These are phyloP conservation scores for Debaryomycetaceae sp. DNA, from an alignment of 1,139 yeast genomes.

Conservation along the genomic window DNA sequence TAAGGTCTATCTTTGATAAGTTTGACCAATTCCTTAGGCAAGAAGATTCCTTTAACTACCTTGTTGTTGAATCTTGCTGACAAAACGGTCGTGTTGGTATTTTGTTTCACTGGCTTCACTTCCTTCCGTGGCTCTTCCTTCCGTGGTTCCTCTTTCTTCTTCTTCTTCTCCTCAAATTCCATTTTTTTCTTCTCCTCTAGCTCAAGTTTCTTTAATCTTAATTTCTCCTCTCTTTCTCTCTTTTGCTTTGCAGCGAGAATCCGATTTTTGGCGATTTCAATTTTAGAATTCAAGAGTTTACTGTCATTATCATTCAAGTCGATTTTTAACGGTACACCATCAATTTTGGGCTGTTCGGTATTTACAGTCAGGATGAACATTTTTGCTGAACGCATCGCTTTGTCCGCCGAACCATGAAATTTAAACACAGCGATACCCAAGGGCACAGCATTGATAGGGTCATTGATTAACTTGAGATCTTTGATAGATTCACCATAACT, in stretches of 20 bases:
- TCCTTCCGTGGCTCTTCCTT: constrained; percentile 4
- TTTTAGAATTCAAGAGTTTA: constrained; percentile 27
- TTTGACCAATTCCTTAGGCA: constrained; percentile 46
- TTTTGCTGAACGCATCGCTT: constrained; percentile 47
- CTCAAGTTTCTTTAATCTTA: constrained; percentile 15
- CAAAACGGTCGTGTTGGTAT: constrained; percentile 29
- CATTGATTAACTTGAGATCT: constrained; percentile 59
- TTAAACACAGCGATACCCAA: constrained; percentile 68
- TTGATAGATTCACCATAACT: constrained; percentile 56
- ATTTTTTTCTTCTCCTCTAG: constrained; percentile 22
- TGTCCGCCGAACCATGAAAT: constrained; percentile 57
- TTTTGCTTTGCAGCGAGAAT: constrained; percentile 21
- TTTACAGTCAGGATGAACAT: constrained; percentile 27
- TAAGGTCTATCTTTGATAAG: constrained; percentile 56
- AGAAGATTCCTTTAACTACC: constrained; percentile 29
- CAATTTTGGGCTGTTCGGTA: constrained; percentile 31
- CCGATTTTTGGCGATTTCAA: constrained; percentile 31
- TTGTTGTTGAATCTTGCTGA: constrained; percentile 31
- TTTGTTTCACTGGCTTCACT: not conserved
- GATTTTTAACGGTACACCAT: constrained; percentile 36
- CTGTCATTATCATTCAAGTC: constrained; percentile 37
- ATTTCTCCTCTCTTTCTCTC: constrained; percentile 31
- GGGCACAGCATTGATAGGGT: constrained; percentile 78
- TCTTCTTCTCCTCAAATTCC: constrained; percentile 14
- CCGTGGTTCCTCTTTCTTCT: constrained; percentile 11